Evolutionary conservation across 345 rosid genomes (phyloP).

Genomic region (Populus pruinosa): DNA sequence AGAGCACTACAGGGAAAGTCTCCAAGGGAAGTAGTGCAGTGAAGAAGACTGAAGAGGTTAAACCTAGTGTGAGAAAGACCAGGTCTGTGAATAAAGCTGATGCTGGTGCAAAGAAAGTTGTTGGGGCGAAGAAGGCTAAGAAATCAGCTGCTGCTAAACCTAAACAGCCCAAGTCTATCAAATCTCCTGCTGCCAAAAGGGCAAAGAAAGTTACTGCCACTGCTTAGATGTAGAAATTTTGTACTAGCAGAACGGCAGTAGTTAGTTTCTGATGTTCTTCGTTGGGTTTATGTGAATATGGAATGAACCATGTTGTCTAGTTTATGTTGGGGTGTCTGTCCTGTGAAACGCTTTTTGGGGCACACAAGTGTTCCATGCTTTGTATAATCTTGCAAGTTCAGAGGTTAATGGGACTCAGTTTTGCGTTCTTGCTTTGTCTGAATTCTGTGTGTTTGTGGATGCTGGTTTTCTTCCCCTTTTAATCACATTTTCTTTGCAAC

Average conservation of each 20-base stretch:
- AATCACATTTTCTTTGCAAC: too few relatives aligned
- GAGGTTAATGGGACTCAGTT: not conserved
- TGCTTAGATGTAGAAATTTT: constrained; percentile 7
- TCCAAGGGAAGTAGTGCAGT: not conserved
- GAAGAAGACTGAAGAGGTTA: constrained; percentile 15
- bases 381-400: not conserved
- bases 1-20: not conserved
- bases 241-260: not conserved
- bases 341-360: not conserved
- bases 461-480: too few relatives aligned
- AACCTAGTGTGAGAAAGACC: constrained; percentile 24
- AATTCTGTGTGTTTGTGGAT: not conserved
- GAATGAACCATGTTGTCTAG: not conserved
- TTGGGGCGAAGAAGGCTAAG: constrained; percentile 34
- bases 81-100: constrained; percentile 33
- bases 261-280: not conserved
- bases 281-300: not conserved
- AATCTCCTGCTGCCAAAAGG: constrained; percentile 39
- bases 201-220: constrained; percentile 44
- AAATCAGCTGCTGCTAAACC: constrained; percentile 39
- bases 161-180: constrained; percentile 42
- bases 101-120: constrained; percentile 22
- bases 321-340: not conserved
- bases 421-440: not conserved
- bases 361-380: not conserved